phyloP scores from a whole-genome alignment of 2,329 filamentous ascomycete genomes.

The Penicillium sclerotiorum region DNA sequence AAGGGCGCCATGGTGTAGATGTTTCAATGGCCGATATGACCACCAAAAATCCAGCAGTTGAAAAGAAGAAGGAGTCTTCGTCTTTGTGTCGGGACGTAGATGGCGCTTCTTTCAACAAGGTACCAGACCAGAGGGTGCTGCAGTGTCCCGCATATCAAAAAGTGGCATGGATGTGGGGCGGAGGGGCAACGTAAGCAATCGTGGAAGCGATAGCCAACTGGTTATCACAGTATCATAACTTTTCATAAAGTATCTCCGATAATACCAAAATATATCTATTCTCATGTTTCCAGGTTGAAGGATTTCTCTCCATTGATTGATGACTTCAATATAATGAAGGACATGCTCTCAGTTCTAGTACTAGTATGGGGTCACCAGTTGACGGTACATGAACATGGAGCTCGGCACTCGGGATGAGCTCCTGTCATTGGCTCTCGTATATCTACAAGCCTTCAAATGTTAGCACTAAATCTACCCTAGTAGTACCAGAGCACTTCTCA shows the following conservation, averaged over 20 bases:
- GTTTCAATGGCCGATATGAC: neutral
- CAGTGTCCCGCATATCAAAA: constrained; percentile 1
- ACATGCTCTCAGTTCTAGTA: no score
- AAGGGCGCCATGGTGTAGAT: constrained; percentile 3
- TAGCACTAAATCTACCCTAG: no score
- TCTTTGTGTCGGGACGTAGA: neutral
- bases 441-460: no score
- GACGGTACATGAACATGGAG: no score
- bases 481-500: no score
- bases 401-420: no score
- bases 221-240: neutral
- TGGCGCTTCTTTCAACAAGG: neutral
- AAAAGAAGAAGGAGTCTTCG: neutral
- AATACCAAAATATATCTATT: neutral
- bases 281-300: no score
- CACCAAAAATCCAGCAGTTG: neutral
- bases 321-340: no score
- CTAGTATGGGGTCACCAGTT: no score
- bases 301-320: no score
- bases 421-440: no score
- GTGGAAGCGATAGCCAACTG: no score
- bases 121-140: neutral
- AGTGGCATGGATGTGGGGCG: constrained; percentile 5
- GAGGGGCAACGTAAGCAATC: neutral
- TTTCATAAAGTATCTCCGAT: neutral